These are phyloP conservation scores for Apiospora kogelbergensis DNA, from an alignment of 2,329 filamentous ascomycete species.

Conservation along the genomic window DNA sequence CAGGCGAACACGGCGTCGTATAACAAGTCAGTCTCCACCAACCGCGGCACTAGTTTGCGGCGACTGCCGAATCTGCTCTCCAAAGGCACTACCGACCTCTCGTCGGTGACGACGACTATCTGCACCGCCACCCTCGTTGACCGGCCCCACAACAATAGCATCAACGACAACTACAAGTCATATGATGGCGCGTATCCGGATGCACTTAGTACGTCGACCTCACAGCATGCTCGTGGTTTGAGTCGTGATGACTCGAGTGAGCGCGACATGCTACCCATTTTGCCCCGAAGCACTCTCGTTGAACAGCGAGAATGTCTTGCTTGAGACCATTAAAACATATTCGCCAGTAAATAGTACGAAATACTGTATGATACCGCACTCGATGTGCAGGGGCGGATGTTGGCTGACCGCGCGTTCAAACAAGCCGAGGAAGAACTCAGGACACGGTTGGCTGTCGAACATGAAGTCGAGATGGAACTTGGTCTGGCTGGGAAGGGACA, in stretches of 20 bases:
- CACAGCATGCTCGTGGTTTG: neutral
- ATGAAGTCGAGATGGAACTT: too few species aligned
- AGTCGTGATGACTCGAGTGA: neutral
- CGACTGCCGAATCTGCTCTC: neutral
- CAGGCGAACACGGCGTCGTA: neutral
- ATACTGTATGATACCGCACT: neutral
- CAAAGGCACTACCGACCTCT: neutral
- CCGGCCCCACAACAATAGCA: neutral
- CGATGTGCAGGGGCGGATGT: neutral
- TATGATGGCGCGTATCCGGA: neutral
- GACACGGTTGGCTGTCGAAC: too few species aligned
- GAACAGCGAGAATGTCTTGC: neutral
- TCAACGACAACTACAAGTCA: neutral
- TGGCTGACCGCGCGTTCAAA: neutral
- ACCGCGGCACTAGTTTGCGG: neutral
- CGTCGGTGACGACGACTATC: neutral
- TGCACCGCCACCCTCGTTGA: neutral
- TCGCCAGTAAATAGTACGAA: too few species aligned
- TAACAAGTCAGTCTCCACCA: neutral
- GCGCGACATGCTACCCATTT: neutral
- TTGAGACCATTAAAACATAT: neutral
- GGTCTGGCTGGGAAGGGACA: neutral
- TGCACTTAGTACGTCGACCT: neutral
- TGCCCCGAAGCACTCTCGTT: neutral
- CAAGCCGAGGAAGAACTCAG: too few species aligned